Evolutionary conservation across 371 early-diverging fungal genomes (phyloP), one percentile per base, ranked within the genome.

Genomic region (Zychaea mexicana): DNA sequence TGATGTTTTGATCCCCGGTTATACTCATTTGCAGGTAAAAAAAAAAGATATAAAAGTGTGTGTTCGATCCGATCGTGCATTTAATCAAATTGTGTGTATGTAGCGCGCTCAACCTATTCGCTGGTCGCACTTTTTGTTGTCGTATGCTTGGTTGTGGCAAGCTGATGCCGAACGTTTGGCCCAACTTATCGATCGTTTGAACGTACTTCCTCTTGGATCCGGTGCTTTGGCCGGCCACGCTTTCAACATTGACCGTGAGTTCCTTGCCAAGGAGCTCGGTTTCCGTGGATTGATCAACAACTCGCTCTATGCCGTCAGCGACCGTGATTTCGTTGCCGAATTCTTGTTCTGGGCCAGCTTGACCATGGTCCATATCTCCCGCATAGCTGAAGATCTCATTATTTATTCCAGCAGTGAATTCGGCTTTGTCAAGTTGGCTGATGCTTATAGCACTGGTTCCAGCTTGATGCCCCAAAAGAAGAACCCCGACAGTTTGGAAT

Each of bases 381-480:
- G 96, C n/a, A 84, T 92, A 39, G 87, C 96, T 6, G 98, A 98
- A 76, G 98, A 98, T 74, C 81, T 98, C 68, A 97, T 98, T 66
- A 90, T 95, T 64, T 98, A 96, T 79, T 90, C 91, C 36, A 76
- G 90, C 7, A 87, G 88, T 32, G 97, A 98, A 80, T 98, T 97
- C 79, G 95, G 94, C 2, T 97, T 96, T 74, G 93, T 96, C 26
- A 81, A 83, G 63, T 79, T 97, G 49, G 95, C 96, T 8, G 98
- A 98, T 74, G 95, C 96, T 15, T 97, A 96, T 56, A 91, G 94
- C 71, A 98, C 97, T n/a, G 98, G 98, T 4, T 93, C 93, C 74
- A 94, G 94, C 69, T 77, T 98, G 79, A 98, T 98, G 98, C 98
- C 98, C 32, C 98, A 98, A 74, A 98, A 98, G 83, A 97, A 97